A percentile compares a stretch with the other conserved stretches of the same genome.
phyloP scores from a whole-genome alignment of 129 eudicot species.

The Helianthus tuberosus region DNA sequence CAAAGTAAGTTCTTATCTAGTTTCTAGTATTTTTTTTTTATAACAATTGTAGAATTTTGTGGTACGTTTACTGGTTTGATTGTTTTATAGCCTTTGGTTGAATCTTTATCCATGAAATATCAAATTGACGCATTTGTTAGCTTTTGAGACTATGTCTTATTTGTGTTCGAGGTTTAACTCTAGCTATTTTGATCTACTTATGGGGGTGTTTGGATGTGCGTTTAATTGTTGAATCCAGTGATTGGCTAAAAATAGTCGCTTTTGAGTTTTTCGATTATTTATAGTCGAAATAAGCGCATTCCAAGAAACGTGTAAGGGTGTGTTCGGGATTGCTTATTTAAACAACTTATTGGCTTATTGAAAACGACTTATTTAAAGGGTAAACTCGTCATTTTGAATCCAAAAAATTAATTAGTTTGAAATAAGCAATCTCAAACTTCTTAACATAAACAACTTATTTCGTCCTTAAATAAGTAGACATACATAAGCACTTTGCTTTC shows the following conservation, averaged over 20 bases:
- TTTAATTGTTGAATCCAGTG: neutral
- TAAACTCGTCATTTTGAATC: neutral
- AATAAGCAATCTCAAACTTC: neutral
- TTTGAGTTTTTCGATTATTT: slow-evolving; percentile 1
- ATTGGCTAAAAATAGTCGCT: neutral
- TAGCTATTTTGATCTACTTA: neutral
- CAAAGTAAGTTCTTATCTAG: slow-evolving; percentile 48
- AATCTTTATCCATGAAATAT: slow-evolving; percentile 25
- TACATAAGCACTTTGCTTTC: neutral
- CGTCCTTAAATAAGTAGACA: neutral
- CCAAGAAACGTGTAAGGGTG: slow-evolving; percentile 1
- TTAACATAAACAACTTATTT: neutral
- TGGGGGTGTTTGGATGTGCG: slow-evolving; percentile 15
- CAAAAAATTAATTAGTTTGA: neutral
- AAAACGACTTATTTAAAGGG: neutral
- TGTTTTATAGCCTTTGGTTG: slow-evolving; percentile 14
- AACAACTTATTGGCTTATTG: neutral
- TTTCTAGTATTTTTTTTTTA: neutral
- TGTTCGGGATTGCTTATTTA: neutral
- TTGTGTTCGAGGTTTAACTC: slow-evolving; percentile 2
- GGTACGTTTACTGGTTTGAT: slow-evolving; percentile 12
- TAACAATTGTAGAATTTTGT: slow-evolving; percentile 6
- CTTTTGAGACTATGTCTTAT: slow-evolving; percentile 8
- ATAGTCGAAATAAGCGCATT: neutral
- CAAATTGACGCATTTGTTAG: slow-evolving; percentile 3